Conservation (phyloP, 2,329 filamentous ascomycete species). For the Sporothrix euskadiensis region DNA sequence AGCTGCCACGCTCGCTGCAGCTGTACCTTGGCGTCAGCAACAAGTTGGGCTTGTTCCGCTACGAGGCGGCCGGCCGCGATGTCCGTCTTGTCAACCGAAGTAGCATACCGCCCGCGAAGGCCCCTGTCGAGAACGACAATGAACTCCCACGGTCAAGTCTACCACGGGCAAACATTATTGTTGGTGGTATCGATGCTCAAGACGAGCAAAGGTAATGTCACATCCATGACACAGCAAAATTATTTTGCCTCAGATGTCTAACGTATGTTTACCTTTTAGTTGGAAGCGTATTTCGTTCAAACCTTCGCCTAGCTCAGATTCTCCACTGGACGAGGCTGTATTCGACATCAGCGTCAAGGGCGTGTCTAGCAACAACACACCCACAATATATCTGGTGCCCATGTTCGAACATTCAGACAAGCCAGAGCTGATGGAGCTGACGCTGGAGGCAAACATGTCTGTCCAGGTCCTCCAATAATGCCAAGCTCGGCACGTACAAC, state of each 20-base stretch:
- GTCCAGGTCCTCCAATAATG: slow-evolving; percentile 51
- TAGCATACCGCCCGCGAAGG: slow-evolving; percentile 62
- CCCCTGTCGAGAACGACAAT: slow-evolving; percentile 54
- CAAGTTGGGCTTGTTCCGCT: slow-evolving; percentile 66
- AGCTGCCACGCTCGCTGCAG: slow-evolving; percentile 63
- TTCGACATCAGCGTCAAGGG: slow-evolving; percentile 69
- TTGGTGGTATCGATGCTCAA: slow-evolving; percentile 61
- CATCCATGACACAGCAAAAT: no score
- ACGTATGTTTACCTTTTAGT: slow-evolving; percentile 33
- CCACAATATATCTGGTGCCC: slow-evolving; percentile 68
- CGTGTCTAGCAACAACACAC: slow-evolving; percentile 55
- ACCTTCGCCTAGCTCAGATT: slow-evolving; percentile 47
- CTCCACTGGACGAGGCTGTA: slow-evolving; percentile 42
- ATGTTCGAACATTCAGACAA: slow-evolving; percentile 42
- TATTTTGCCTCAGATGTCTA: not conserved
- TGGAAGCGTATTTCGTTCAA: slow-evolving; percentile 65
- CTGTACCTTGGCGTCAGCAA: slow-evolving; percentile 67
- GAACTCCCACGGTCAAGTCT: slow-evolving; percentile 54
- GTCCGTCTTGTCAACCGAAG: slow-evolving; percentile 67
- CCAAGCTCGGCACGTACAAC: not conserved
- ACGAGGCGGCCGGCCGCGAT: slow-evolving; percentile 65
- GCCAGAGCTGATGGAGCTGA: slow-evolving; percentile 43
- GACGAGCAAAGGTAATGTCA: slow-evolving; percentile 56
- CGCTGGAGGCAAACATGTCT: slow-evolving; percentile 58
- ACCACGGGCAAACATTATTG: slow-evolving; percentile 72